Conservation (phyloP, 2,329 filamentous ascomycete species). For the Pestalotiopsis sp. region DNA sequence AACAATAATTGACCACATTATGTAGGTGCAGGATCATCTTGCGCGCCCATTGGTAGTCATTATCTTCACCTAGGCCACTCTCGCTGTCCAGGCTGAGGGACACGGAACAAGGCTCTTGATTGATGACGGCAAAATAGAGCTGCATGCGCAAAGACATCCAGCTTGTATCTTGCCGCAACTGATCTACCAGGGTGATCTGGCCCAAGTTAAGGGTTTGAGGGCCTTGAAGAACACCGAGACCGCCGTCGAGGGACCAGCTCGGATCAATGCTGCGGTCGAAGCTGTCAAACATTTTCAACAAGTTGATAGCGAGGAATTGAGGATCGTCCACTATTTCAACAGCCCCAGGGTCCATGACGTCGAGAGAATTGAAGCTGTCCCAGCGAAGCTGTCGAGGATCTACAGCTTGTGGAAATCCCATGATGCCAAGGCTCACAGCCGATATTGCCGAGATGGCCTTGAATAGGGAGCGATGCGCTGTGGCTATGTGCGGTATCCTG, state of each 20-base stretch:
- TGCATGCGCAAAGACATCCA: neutral
- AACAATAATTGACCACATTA: constrained; percentile 27
- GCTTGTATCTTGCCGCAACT: neutral
- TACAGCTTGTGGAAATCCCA: neutral
- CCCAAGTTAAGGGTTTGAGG: neutral
- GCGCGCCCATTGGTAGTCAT: constrained; percentile 22
- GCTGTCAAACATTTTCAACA: neutral
- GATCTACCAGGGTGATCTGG: neutral
- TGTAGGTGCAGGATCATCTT: constrained; percentile 25
- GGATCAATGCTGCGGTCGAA: neutral
- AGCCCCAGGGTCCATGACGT: neutral
- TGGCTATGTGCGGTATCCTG: constrained; percentile 5
- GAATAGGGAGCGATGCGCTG: neutral
- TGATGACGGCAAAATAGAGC: neutral
- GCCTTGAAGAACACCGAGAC: neutral
- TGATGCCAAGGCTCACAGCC: neutral
- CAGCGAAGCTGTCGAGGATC: neutral
- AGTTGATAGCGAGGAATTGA: neutral
- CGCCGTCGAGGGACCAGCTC: neutral
- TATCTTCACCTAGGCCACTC: neutral
- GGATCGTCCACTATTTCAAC: neutral
- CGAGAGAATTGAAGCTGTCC: neutral
- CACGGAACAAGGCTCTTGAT: neutral
- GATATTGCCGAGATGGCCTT: constrained; percentile 2
- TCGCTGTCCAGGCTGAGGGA: neutral